Conservation (phyloP, 208 protist species). For the Acanthamoeba castellanii region DNA sequence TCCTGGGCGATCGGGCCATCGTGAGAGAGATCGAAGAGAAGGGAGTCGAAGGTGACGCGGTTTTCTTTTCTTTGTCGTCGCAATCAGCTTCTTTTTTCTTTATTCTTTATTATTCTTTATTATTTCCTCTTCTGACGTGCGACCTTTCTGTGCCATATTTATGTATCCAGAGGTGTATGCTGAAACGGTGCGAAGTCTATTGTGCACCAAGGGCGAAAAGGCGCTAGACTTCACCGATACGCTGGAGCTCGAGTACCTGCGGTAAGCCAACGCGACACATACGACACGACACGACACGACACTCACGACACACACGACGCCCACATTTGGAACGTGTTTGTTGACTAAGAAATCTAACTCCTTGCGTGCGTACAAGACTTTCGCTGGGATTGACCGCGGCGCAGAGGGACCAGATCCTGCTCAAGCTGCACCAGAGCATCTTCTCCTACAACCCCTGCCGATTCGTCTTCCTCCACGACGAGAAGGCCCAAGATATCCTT, state of each 20-base stretch:
- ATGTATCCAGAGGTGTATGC: slow-evolving; percentile 7
- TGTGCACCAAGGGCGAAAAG: slow-evolving; percentile 28
- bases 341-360: neutral
- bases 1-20: slow-evolving; percentile 34
- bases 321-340: neutral
- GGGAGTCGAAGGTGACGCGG: neutral
- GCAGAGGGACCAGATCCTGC: slow-evolving; percentile 57
- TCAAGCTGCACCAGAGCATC: slow-evolving; percentile 34
- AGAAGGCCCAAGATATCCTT: slow-evolving; percentile 70
- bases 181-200: neutral
- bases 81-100: neutral
- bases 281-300: too few relatives aligned
- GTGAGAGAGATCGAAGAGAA: neutral
- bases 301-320: too few relatives aligned
- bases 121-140: neutral
- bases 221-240: slow-evolving; percentile 62
- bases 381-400: slow-evolving; percentile 40
- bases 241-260: slow-evolving; percentile 60
- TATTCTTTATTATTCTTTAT: neutral
- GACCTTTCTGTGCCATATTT: neutral
- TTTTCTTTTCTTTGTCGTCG: neutral
- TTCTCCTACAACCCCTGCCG: slow-evolving; percentile 65
- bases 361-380: neutral
- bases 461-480: slow-evolving; percentile 64
- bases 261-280: neutral